phyloP scores from a whole-genome alignment of 495 filamentous ascomycete genomes.

The Geopyxis carbonaria region DNA sequence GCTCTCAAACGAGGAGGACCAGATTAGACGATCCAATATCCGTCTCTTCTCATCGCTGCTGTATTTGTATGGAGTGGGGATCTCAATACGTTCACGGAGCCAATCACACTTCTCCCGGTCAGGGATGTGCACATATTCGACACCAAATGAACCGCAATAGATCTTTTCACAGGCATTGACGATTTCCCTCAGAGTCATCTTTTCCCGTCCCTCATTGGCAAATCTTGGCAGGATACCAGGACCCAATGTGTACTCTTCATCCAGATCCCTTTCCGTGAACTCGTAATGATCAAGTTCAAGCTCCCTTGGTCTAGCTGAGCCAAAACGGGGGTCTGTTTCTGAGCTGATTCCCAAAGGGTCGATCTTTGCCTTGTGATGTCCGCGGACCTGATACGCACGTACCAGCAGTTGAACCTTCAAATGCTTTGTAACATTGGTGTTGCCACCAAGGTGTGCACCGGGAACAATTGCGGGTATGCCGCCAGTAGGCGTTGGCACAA shows the following conservation, averaged over 20 bases:
- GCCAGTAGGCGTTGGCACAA: slow-evolving; percentile 62
- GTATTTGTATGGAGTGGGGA: slow-evolving; percentile 88
- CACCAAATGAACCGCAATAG: slow-evolving; percentile 90
- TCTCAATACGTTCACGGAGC: slow-evolving; percentile 84
- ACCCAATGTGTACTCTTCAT: slow-evolving; percentile 79
- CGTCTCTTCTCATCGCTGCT: slow-evolving; percentile 91
- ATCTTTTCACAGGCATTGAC: slow-evolving; percentile 81
- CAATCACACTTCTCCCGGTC: slow-evolving; percentile 96
- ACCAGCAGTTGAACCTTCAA: slow-evolving; percentile 95
- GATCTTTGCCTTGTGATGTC: slow-evolving; percentile 94
- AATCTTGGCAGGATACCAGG: slow-evolving; percentile 94
- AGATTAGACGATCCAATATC: slow-evolving; percentile 93
- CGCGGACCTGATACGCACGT: slow-evolving; percentile 92
- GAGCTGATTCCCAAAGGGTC: slow-evolving; percentile 88
- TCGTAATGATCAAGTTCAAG: slow-evolving; percentile 81
- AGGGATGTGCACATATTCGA: slow-evolving; percentile 97
- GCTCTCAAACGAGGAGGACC: slow-evolving; percentile 87
- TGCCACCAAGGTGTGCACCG: slow-evolving; percentile 51
- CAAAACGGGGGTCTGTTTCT: slow-evolving; percentile 51
- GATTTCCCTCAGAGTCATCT: slow-evolving; percentile 94
- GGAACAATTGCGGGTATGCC: slow-evolving; percentile 62
- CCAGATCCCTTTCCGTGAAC: slow-evolving; percentile 86
- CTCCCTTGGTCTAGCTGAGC: slow-evolving; percentile 80
- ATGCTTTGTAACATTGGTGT: slow-evolving; percentile 81
- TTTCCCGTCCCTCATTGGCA: slow-evolving; percentile 66